Base-by-base conservation (phyloP, 2,329 filamentous ascomycete species). In the Ploettnerulaceae sp. region DNA sequence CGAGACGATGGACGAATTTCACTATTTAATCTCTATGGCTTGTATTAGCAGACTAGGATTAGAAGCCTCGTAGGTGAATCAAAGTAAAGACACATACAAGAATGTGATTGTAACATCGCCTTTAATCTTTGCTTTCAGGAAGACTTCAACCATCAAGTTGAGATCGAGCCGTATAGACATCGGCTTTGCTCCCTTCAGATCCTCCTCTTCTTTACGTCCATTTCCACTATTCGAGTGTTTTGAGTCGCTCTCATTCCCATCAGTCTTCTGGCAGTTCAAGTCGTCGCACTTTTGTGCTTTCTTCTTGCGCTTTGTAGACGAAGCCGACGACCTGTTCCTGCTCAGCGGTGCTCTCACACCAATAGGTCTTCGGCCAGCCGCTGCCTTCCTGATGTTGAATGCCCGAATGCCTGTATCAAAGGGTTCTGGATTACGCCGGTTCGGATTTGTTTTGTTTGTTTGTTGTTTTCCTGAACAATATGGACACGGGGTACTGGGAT, bases 111-210 rank as follows among this genome's bases (percentile, higher is more conserved):
- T 89, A 54, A 94, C 69, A 69, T 94, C 89, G 61, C 89, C 89
- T 57, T 88, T 79, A 53, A 90, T 88, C 64, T 79, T 83, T 15
- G 86, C 86, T 71, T 88, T 89, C 45, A 90, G 70, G 65, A 88
- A 80, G 56, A 90, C 84, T 68, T 90, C 84, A 41, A 90, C 75
- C 60, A 90, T 86, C 43, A 90, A 68, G 66, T 90, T 89, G 45
- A 89, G 70, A 62, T 90, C 85, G 24, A 89, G 67, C 46, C 80
- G 73, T 62, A 90, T 67, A 64, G 82, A 82, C 62, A 89, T 66
- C 18, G 83, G 81, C 57, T 89, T 82, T n/a, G n/a, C n/a, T n/a
- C n/a, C n/a, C n/a, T n/a, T n/a, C n/a, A n/a, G n/a, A n/a, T n/a
- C n/a, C n/a, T n/a, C n/a, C n/a, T n/a, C n/a, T n/a, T n/a, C n/a